phyloP scores from a whole-genome alignment of 495 filamentous ascomycete genomes.

The Talaromyces stipitatus region DNA sequence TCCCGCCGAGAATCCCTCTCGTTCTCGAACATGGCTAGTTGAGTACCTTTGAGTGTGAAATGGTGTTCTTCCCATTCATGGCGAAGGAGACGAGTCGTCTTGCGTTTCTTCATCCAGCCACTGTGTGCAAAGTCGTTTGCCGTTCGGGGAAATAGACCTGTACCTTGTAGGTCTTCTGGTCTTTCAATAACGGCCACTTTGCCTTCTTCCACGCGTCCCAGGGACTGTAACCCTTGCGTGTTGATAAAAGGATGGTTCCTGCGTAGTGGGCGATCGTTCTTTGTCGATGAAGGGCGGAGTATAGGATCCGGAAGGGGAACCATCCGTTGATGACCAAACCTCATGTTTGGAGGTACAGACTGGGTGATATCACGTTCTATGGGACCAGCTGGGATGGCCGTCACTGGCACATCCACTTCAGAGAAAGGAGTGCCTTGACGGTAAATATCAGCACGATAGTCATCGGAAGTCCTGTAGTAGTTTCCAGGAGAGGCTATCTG shows the following conservation, averaged over 20 bases:
- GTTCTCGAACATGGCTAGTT: slow-evolving; percentile 74
- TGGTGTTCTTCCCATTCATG: slow-evolving; percentile 93
- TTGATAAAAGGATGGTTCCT: too few relatives aligned
- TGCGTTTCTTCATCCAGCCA: slow-evolving; percentile 93
- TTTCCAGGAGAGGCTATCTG: too few relatives aligned
- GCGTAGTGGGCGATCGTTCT: too few relatives aligned
- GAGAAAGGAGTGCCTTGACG: slow-evolving; percentile 75
- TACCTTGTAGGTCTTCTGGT: too few relatives aligned
- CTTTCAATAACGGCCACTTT: too few relatives aligned
- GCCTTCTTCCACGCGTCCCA: too few relatives aligned
- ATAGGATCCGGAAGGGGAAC: slow-evolving; percentile 10
- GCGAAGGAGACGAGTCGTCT: slow-evolving; percentile 74
- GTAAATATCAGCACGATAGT: slow-evolving; percentile 42
- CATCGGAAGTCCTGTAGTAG: too few relatives aligned
- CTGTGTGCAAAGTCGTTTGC: slow-evolving; percentile 49
- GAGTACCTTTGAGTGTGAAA: slow-evolving; percentile 77
- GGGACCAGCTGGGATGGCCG: slow-evolving; percentile 32
- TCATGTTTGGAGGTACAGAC: slow-evolving; percentile 17
- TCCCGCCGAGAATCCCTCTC: slow-evolving; percentile 38
- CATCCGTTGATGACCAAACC: neutral
- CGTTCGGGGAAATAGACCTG: too few relatives aligned
- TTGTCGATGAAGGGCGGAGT: slow-evolving; percentile 15
- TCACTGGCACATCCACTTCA: slow-evolving; percentile 83
- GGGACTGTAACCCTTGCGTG: too few relatives aligned
- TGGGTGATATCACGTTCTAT: slow-evolving; percentile 5